Base-by-base conservation (phyloP, 164 flowering plant genomes). In the Tinospora cordifolia region DNA sequence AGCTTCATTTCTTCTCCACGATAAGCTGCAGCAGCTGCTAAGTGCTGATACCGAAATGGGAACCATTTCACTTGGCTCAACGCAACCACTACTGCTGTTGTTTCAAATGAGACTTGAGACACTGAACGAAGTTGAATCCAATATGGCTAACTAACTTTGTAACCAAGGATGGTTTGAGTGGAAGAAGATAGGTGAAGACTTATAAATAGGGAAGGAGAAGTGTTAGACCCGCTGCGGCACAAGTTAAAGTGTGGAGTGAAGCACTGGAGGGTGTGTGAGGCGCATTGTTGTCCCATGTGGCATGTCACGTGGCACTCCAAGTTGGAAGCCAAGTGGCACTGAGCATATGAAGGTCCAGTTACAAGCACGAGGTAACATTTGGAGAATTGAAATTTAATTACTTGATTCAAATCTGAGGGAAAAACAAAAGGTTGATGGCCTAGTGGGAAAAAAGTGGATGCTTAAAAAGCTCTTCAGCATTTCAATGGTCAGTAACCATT, bases 211-310 rank as follows among this genome's bases (percentile, higher is more conserved):
- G 22, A 47, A 13, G 15, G 71, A 69, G 6, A 30, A 70, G 38
- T 49, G 79, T 44, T 66, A 58, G 21, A 44, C 60, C 27, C 58
- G 26, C 24, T 58, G 63, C 17, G 65, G 21, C 79, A 49, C 76
- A 72, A 73, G 74, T n/a, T 21, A 62, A 22, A 69, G 73, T 69
- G 76, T 77, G 76, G 76, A 72, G 47, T 66, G 58, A 49, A 58
- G 71, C 44, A 4, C 27, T 30, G 24, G 66, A 72, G 69, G 60
- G 17, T 49, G 75, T 76, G 75, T 63, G 40, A 49, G 51, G 51
- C 67, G 54, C 49, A 67, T 39, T 66, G 71, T 30, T 49, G 2
- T 39, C 13, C 51, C 22, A 62, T 14, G 71, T 73, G 75, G 64
- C 49, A 19, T 63, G 36, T 54, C 22, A 46, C 13, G 69, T 7